Base-by-base conservation (phyloP, 106 monocot species). In the Dioscorea alata region DNA sequence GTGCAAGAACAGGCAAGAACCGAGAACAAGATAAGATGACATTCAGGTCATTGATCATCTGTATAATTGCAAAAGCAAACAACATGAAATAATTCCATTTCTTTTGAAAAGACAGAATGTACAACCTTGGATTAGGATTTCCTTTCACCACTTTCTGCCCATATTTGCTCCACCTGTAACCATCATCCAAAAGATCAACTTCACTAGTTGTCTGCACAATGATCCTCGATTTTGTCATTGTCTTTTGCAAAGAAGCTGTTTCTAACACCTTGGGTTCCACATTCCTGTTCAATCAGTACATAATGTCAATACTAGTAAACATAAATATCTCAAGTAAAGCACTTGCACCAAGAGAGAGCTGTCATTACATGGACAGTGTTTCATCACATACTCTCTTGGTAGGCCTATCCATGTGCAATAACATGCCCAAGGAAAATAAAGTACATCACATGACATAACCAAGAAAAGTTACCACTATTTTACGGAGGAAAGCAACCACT, bases 81-180 rank as follows among this genome's bases (percentile, higher is more conserved):
- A 34, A 34, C 34, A 34, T 34, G 34, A 3, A 3, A 4, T 7
- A 34, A 34, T 34, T 34, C 34, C 34, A 34, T 34, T 34, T 34
- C 34, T 34, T 34, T 7, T 34, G 34, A 34, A 34, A 34, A 15
- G 50, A n/a, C 59, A 56, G 48, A 15, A 64, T 68, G 18, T 28
- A 50, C 18, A 60, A 88, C 93, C 94, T 90, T 23, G 94, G 94
- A 31, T 87, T 64, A 48, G 77, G 77, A 74, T 93, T 93, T 75
- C 92, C 86, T 76, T 89, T 89, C 5, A 94, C 94, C 32, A 85
- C 76, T 67, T 94, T 94, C n/a, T n/a, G n/a, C n/a, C n/a, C n/a
- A n/a, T n/a, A n/a, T n/a, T n/a, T n/a, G n/a, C n/a, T n/a, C n/a
- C 94, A 94, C 61, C 88, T 80, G 69, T 83, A 90, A 24, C 94